Conservation (phyloP, 1,284 basidiomycete species). For the Crucibulum cyathiforme region DNA sequence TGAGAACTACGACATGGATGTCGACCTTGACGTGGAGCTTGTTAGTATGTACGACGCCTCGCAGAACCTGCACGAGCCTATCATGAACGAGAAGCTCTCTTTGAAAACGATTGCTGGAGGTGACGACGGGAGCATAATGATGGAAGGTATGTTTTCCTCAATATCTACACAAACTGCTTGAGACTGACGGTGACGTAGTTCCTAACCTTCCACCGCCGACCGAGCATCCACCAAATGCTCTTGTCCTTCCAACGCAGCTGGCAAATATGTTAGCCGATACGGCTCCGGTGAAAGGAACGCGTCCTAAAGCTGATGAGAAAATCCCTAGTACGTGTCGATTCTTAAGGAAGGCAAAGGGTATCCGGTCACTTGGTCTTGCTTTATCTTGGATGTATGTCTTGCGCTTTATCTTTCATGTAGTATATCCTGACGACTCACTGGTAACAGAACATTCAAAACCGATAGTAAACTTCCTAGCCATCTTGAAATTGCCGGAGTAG, state of each 20-base stretch:
- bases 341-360: conserved; percentile 62
- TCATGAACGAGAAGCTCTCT: conserved; percentile 61
- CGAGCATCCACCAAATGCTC: conserved; percentile 36
- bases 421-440: no score
- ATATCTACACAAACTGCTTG: not conserved
- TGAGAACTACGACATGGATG: conserved; percentile 28
- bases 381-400: conserved; percentile 71
- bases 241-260: conserved; percentile 43
- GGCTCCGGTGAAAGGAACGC: conserved; percentile 13
- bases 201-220: conserved; percentile 59
- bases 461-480: no score
- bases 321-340: conserved; percentile 26
- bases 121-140: conserved; percentile 28
- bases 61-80: conserved; percentile 39
- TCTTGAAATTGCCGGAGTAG: no score
- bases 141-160: conserved; percentile 28
- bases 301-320: conserved; percentile 9
- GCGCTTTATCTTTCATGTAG: not conserved
- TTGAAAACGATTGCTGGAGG: conserved; percentile 42
- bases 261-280: conserved; percentile 31
- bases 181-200: conserved; percentile 42
- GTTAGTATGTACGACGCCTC: conserved; percentile 25
- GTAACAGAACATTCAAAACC: no score
- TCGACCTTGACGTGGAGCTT: conserved; percentile 30
- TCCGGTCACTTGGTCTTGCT: conserved; percentile 62